Conservation (phyloP, 371 early-diverging fungal species). For the Choanephora cucurbitarum region DNA sequence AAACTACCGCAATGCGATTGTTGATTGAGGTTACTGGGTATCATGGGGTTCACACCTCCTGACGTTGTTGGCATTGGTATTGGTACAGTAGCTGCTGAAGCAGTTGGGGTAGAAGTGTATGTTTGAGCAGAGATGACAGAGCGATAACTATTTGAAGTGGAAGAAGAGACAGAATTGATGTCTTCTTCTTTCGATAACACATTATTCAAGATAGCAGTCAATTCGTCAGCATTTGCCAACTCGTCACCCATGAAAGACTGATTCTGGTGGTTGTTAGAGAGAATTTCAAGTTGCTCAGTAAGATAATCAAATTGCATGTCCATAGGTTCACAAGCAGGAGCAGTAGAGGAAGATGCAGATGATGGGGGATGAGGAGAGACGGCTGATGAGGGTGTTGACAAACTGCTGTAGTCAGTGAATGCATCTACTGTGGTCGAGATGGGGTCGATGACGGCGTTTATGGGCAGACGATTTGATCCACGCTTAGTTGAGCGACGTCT, state of each 20-base stretch:
- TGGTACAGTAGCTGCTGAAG: constrained; percentile 4
- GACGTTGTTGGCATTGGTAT: neutral
- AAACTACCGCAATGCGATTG: constrained; percentile 33
- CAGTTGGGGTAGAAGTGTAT: neutral
- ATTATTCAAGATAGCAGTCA: constrained; percentile 30
- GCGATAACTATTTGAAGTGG: constrained; percentile 5
- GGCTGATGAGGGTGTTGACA: constrained; percentile 21
- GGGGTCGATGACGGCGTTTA: constrained; percentile 11
- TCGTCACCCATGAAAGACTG: constrained; percentile 12
- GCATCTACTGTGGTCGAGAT: constrained; percentile 9
- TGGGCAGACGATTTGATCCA: constrained; percentile 11
- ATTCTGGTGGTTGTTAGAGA: constrained; percentile 6
- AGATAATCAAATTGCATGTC: constrained; percentile 31
- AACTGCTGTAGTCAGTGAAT: constrained; percentile 1
- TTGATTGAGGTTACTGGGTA: neutral
- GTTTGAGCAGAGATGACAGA: constrained; percentile 1
- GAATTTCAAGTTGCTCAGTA: constrained; percentile 21
- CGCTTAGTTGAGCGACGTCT: constrained; percentile 22
- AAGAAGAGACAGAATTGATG: constrained; percentile 2
- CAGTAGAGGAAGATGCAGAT: constrained; percentile 20
- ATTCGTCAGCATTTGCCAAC: constrained; percentile 25
- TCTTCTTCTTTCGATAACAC: constrained; percentile 21
- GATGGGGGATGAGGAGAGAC: constrained; percentile 24
- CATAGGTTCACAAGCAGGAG: constrained; percentile 22
- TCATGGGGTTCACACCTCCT: neutral